phyloP scores from a whole-genome alignment of 1,139 yeast genomes.

The Kluyveromyces marxianus region DNA sequence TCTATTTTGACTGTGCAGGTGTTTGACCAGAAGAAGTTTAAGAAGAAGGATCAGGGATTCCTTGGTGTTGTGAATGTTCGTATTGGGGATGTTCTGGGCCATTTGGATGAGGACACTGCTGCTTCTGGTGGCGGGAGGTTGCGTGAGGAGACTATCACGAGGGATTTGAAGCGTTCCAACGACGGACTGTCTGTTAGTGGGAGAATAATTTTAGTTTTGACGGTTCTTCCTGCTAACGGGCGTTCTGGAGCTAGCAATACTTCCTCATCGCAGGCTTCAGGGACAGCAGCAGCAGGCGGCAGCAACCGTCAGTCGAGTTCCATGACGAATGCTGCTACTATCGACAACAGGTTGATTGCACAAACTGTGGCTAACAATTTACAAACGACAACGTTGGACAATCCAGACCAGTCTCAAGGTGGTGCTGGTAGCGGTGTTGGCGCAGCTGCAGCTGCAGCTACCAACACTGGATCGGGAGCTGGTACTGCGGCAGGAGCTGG shows the following conservation, averaged over 20 bases:
- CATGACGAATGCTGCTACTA: conserved; percentile 8
- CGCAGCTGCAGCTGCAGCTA: neutral
- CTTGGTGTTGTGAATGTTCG: conserved; percentile 91
- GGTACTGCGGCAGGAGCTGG: neutral
- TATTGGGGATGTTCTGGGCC: conserved; percentile 76
- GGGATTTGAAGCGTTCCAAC: conserved; percentile 86
- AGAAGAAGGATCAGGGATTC: conserved; percentile 98
- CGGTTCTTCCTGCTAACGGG: conserved; percentile 26
- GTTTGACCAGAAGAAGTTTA: conserved; percentile 93
- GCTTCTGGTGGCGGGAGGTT: conserved; percentile 32
- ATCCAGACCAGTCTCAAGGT: conserved; percentile 10
- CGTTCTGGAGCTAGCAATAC: neutral
- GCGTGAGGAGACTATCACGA: conserved; percentile 80
- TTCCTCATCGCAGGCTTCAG: neutral
- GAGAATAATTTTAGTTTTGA: conserved; percentile 70
- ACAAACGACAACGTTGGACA: conserved; percentile 12
- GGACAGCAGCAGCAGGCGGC: conserved; percentile 11
- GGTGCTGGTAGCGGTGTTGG: neutral
- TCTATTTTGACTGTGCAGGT: conserved; percentile 89
- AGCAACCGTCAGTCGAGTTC: conserved; percentile 12
- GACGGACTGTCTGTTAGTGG: conserved; percentile 92
- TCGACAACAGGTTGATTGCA: conserved; percentile 1
- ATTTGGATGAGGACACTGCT: conserved; percentile 38
- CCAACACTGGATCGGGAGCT: neutral
- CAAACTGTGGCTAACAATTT: conserved; percentile 6